Base-by-base conservation (phyloP, 2,329 filamentous ascomycete species). In the Colletotrichum sidae region DNA sequence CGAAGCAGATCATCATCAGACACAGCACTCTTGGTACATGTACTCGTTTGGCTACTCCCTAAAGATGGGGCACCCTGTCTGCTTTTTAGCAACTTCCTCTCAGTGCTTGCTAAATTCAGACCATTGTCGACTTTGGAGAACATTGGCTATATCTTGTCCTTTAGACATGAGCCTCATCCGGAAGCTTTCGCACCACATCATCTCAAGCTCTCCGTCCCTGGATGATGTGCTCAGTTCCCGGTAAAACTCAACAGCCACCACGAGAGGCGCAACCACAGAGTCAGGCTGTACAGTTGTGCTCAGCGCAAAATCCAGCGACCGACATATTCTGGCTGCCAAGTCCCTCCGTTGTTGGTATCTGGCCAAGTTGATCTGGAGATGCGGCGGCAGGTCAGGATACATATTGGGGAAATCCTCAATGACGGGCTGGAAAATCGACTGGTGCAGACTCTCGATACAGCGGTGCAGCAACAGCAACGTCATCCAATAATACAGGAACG, bases 401-500 rank as follows among this genome's bases (percentile, higher is more conserved):
- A 79, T 72, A 39, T 76, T 70, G 3, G 79, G 75, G 50, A 77
- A 80, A 15, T 74, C 73, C 57, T 81, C 80, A 10, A 81, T 68
- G 15, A 80, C 78, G 0, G 81, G 78, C 63, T 84, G 77, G 65
- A 79, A 80, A 49, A 84, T 77, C 61, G 75, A 72, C 34, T 76
- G 74, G 62, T 86, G 78, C 13, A 88, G 73, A 13, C 71, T 70
- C 63, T 81, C 79, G 45, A 87, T 78, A 69, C 80, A 83, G 9
- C 79, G 81, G 67, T 83, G 81, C 51, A 88, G 79, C 11, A 82
- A 68, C 35, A 87, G 76, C 50, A 84, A 80, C 1, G 80, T 73
- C 66, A 83, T 79, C 85, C 85, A 88, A 72, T 86, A 87, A 70
- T 84, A 83, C 11, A 86, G 72, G 67, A 87, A 81, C 50, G 78